These are phyloP conservation scores for Eimeria tenella DNA, from an alignment of 169 alveolate species.

Conservation along the genomic window DNA sequence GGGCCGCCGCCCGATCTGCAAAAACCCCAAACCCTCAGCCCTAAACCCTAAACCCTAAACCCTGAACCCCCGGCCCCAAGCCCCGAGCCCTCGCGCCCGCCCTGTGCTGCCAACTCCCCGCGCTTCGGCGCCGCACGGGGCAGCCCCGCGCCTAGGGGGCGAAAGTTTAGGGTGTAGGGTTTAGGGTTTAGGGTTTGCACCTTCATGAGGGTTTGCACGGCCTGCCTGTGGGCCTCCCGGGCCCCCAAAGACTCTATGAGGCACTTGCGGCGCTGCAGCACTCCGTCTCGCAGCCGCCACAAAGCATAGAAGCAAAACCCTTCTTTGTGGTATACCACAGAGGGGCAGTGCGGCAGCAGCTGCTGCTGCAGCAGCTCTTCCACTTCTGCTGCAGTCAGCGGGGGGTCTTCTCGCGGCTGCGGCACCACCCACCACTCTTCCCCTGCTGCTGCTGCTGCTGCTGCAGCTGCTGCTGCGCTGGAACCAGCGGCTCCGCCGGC, in stretches of 20 bases:
- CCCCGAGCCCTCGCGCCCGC: not conserved
- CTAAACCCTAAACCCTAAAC: not conserved
- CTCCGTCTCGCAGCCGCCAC: constrained; percentile 74
- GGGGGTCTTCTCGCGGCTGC: constrained; percentile 46
- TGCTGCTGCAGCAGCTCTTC: constrained; percentile 61
- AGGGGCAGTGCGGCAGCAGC: constrained; percentile 65
- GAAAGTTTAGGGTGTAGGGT: not conserved
- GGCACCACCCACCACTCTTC: constrained; percentile 46
- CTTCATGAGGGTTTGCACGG: constrained; percentile 71
- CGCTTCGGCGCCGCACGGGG: not conserved
- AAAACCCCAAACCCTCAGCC: not conserved
- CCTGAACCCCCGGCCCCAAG: not conserved
- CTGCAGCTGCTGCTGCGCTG: constrained; percentile 17
- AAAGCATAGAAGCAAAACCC: constrained; percentile 57
- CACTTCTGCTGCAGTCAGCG: constrained; percentile 29
- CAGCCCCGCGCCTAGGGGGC: not conserved
- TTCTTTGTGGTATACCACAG: constrained; percentile 40
- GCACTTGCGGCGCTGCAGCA: constrained; percentile 68
- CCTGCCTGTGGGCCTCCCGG: constrained; percentile 78
- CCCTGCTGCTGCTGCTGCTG: constrained; percentile 47
- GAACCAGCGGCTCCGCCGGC: not conserved
- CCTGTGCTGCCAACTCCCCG: not conserved
- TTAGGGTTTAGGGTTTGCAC: not conserved
- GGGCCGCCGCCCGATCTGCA: constrained; percentile 74
- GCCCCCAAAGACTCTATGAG: constrained; percentile 32